Evolutionary conservation across 2,329 filamentous ascomycete genomes (phyloP).

Genomic region (Plenodomus tracheiphilus): DNA sequence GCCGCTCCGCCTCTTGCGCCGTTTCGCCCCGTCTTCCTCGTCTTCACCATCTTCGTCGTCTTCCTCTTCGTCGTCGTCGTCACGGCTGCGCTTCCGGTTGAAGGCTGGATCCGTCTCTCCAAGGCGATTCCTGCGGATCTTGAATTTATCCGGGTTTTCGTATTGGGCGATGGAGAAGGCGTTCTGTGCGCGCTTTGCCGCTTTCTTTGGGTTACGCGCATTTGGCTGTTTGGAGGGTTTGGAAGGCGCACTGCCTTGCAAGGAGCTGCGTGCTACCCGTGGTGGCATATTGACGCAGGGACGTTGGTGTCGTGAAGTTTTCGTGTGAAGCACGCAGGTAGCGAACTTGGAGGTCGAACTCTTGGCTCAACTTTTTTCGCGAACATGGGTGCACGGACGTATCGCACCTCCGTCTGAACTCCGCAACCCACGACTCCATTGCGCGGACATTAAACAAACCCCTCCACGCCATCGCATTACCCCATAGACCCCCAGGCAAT

Average conservation of each 20-base stretch:
- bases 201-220: slow-evolving; percentile 48
- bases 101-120: slow-evolving; percentile 56
- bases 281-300: slow-evolving; percentile 47
- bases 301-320: slow-evolving; percentile 6
- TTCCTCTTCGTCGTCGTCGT: slow-evolving; percentile 57
- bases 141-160: slow-evolving; percentile 56
- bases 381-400: slow-evolving; percentile 12
- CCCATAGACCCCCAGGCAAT: too few relatives aligned
- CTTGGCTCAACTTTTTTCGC: slow-evolving; percentile 26
- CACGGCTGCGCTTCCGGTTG: slow-evolving; percentile 47
- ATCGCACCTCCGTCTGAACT: slow-evolving; percentile 19
- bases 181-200: slow-evolving; percentile 61
- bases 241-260: slow-evolving; percentile 38
- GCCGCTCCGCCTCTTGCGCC: slow-evolving; percentile 26
- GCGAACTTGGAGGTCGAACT: slow-evolving; percentile 19
- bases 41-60: slow-evolving; percentile 40
- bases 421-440: slow-evolving; percentile 16
- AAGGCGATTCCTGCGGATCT: slow-evolving; percentile 60
- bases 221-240: slow-evolving; percentile 27
- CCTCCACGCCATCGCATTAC: too few relatives aligned
- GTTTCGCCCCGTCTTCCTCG: slow-evolving; percentile 35
- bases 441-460: too few relatives aligned
- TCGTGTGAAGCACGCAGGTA: too few relatives aligned
- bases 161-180: slow-evolving; percentile 68
- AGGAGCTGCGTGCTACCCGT: slow-evolving; percentile 47